phyloP scores from a whole-genome alignment of 306 rosid species.

The Prunus mira region DNA sequence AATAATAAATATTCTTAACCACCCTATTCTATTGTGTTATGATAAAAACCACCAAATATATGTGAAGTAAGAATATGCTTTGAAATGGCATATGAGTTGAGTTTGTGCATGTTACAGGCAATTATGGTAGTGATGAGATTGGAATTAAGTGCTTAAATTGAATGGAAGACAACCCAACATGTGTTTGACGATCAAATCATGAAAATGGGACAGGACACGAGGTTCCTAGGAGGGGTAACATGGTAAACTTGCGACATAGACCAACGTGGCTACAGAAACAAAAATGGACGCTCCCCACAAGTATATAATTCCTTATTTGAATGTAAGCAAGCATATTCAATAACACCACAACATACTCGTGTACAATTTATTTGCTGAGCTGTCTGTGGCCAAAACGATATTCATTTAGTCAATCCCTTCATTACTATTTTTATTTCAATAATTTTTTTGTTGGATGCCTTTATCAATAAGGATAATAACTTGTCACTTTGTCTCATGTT shows the following conservation, averaged over 20 bases:
- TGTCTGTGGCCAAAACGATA: background rate
- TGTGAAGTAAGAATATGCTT: background rate
- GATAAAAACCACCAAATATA: background rate
- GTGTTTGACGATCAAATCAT: background rate
- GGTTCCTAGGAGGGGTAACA: background rate
- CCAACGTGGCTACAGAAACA: too few relatives aligned
- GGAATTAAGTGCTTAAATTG: background rate
- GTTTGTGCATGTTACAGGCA: background rate
- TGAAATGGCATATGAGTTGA: background rate
- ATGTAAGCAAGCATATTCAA: conserved; percentile 12
- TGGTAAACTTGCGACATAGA: too few relatives aligned
- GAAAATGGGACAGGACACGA: background rate
- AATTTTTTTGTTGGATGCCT: background rate
- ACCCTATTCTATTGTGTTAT: too few relatives aligned
- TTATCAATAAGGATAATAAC: background rate
- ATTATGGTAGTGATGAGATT: background rate
- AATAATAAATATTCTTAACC: too few relatives aligned
- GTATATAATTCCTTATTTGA: conserved; percentile 10
- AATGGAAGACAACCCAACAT: background rate
- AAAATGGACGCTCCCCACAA: background rate
- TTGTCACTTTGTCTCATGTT: background rate
- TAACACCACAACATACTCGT: background rate
- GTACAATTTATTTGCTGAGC: background rate
- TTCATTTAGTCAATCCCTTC: background rate
- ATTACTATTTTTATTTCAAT: background rate